A percentile compares a stretch with the other conserved stretches of the same genome.
phyloP scores from a whole-genome alignment of 2,329 filamentous ascomycete species.

The Apiospora rasikravindrae region DNA sequence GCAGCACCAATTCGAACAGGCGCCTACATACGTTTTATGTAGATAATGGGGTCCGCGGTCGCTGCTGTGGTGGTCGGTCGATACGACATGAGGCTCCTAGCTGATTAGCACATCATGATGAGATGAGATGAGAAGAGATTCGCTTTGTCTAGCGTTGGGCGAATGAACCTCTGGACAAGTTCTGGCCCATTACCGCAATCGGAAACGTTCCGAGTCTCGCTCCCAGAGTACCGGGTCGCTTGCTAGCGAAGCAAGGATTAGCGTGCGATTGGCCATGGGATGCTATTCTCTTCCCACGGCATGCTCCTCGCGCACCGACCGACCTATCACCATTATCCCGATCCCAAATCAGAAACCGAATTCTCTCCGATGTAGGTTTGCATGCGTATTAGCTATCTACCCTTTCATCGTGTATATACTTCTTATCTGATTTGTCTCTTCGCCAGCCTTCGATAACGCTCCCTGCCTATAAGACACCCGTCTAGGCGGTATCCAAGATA shows the following conservation, averaged over 20 bases:
- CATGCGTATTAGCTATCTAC: neutral
- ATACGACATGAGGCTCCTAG: neutral
- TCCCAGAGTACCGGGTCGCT: constrained; percentile 11
- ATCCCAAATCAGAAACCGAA: neutral
- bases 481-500: neutral
- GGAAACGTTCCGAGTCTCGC: neutral
- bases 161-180: neutral
- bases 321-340: neutral
- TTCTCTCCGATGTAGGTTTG: neutral
- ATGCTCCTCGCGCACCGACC: neutral
- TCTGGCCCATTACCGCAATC: neutral
- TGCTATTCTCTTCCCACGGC: neutral
- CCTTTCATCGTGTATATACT: neutral
- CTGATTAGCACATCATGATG: neutral
- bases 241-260: neutral
- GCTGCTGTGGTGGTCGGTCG: neutral
- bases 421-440: neutral
- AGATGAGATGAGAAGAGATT: neutral
- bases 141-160: neutral
- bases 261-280: neutral
- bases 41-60: neutral
- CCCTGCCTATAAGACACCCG: neutral
- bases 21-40: neutral
- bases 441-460: neutral
- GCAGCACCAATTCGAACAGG: too few species aligned